phyloP scores from a whole-genome alignment of 169 alveolate genomes.

The Eimeria necatrix region DNA sequence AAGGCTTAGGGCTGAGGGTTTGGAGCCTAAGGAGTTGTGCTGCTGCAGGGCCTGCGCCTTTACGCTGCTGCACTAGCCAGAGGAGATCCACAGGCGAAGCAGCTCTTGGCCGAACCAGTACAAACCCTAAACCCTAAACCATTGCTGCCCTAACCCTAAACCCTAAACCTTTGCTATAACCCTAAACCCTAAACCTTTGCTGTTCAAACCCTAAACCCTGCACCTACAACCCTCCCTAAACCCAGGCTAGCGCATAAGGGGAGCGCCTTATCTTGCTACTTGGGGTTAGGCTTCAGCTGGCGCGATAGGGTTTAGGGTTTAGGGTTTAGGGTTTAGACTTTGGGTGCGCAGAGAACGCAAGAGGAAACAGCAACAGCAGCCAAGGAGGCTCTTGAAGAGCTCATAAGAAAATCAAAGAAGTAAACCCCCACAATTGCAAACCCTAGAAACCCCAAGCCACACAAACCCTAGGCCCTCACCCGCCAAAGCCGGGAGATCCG shows the following conservation, averaged over 20 bases:
- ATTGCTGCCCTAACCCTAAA: neutral
- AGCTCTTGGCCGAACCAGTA: neutral
- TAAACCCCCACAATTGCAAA: neutral
- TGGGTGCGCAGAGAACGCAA: neutral
- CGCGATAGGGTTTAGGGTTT: neutral
- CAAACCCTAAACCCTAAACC: slow-evolving; percentile 29
- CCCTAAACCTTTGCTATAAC: too few relatives aligned
- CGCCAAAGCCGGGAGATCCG: neutral
- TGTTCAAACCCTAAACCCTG: too few relatives aligned
- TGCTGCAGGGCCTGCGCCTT: slow-evolving; percentile 30
- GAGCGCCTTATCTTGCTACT: too few relatives aligned
- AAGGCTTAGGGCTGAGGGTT: neutral
- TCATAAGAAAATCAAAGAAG: neutral
- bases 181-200: too few relatives aligned
- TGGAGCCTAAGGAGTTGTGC: neutral
- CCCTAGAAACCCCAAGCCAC: neutral
- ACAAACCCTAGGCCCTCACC: neutral
- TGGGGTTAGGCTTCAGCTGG: neutral
- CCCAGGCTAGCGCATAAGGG: too few relatives aligned
- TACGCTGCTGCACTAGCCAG: slow-evolving; percentile 28
- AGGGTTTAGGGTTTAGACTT: neutral
- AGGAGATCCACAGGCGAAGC: slow-evolving; percentile 18
- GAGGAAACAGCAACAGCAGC: neutral
- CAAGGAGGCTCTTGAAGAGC: neutral
- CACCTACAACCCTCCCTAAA: too few relatives aligned